phyloP scores from a whole-genome alignment of 176 grass and related monocot species.

The Zea luxurians region DNA sequence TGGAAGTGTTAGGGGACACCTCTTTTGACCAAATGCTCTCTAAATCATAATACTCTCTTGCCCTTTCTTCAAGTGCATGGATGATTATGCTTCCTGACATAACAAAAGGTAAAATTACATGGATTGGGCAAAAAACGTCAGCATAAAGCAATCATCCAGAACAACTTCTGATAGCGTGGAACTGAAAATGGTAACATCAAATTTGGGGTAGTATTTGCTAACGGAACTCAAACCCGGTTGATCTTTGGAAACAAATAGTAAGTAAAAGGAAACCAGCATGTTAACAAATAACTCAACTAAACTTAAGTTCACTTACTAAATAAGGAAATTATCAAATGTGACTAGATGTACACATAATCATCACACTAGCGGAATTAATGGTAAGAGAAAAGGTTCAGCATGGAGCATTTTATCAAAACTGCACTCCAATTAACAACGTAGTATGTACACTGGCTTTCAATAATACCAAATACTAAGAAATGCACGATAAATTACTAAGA shows the following conservation, averaged over 20 bases:
- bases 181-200: background rate
- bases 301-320: background rate
- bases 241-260: conserved; percentile 12
- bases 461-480: background rate
- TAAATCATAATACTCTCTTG: conserved; percentile 93
- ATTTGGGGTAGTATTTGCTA: background rate
- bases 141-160: background rate
- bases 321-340: background rate
- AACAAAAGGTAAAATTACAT: background rate
- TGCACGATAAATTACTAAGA: background rate
- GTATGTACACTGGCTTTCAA: background rate
- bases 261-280: background rate
- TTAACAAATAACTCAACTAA: background rate
- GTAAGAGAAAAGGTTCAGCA: background rate
- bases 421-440: background rate
- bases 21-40: conserved; percentile 87
- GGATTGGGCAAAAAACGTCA: background rate
- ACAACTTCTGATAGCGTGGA: background rate
- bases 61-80: conserved; percentile 95
- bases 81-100: conserved; percentile 78
- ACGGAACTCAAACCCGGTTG: background rate
- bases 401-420: background rate
- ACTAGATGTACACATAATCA: background rate
- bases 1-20: conserved; percentile 52
- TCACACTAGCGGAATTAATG: background rate